These are phyloP conservation scores for Alternaria tenuissima DNA, from an alignment of 2,329 filamentous ascomycete genomes.

Conservation along the genomic window DNA sequence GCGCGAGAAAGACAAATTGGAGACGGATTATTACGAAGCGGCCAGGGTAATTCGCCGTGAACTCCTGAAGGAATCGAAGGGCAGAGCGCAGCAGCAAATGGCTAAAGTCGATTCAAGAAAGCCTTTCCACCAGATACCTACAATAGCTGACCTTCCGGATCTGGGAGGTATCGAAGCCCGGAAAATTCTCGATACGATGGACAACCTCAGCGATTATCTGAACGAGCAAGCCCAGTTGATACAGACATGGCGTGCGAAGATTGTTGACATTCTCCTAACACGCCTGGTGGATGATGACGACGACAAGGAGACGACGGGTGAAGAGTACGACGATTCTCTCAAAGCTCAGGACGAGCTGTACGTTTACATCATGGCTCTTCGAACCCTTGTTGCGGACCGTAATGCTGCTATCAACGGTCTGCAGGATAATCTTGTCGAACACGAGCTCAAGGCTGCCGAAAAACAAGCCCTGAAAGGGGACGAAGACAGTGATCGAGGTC, in stretches of 20 bases:
- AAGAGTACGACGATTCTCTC: slow-evolving; percentile 89
- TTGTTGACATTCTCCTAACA: slow-evolving; percentile 74
- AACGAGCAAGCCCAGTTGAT: slow-evolving; percentile 77
- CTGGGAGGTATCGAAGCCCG: slow-evolving; percentile 77
- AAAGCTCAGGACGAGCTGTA: slow-evolving; percentile 89
- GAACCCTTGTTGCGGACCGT: slow-evolving; percentile 80
- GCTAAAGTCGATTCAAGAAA: slow-evolving; percentile 53
- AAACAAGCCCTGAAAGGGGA: slow-evolving; percentile 67
- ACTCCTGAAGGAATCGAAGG: slow-evolving; percentile 68
- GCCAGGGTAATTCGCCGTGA: slow-evolving; percentile 82
- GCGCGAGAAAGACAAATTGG: slow-evolving; percentile 70
- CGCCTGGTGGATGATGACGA: slow-evolving; percentile 84
- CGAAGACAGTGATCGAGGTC: slow-evolving; percentile 64
- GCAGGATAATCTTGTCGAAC: slow-evolving; percentile 74
- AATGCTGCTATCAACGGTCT: slow-evolving; percentile 79
- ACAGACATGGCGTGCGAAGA: slow-evolving; percentile 76
- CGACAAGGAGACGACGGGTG: slow-evolving; percentile 77
- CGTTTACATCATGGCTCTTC: slow-evolving; percentile 81
- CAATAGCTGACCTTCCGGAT: slow-evolving; percentile 63
- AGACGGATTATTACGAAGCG: slow-evolving; percentile 76
- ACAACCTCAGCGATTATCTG: slow-evolving; percentile 70
- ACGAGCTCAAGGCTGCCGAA: slow-evolving; percentile 73
- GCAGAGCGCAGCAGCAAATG: slow-evolving; percentile 72
- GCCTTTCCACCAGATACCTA: slow-evolving; percentile 33
- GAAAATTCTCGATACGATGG: slow-evolving; percentile 70